A percentile compares a stretch with the other conserved stretches of the same genome.
These are phyloP conservation scores for Rhodotorula sp. DNA, from an alignment of 1,284 basidiomycete species.

Conservation along the genomic window DNA sequence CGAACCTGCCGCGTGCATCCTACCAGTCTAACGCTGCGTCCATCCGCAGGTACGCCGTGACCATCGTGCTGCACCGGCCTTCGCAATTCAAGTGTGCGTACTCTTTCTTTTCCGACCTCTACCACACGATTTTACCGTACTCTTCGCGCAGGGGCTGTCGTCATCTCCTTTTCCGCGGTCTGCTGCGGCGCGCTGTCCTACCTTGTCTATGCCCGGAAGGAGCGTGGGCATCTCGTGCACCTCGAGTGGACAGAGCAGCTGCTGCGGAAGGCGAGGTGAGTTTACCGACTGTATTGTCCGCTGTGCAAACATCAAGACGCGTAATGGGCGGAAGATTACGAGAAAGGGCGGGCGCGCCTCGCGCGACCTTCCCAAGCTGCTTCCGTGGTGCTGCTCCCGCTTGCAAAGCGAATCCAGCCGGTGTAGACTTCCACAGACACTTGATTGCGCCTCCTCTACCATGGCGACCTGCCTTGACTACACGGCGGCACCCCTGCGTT, in stretches of 20 bases:
- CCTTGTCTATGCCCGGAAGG: conserved; percentile 32
- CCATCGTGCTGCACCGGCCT: conserved; percentile 44
- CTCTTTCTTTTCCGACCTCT: background rate
- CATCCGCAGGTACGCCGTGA: conserved; percentile 43
- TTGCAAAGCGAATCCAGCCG: no score
- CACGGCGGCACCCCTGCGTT: no score
- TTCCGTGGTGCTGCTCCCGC: no score
- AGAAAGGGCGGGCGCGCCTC: no score
- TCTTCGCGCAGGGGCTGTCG: conserved; percentile 46
- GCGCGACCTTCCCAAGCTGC: no score
- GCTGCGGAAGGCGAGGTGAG: conserved; percentile 5
- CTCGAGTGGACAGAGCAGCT: conserved; percentile 24
- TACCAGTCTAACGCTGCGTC: conserved; percentile 26
- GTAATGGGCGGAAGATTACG: no score
- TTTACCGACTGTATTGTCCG: no score
- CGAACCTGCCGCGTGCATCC: conserved; percentile 38
- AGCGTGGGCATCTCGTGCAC: conserved; percentile 43
- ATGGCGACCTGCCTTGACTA: no score
- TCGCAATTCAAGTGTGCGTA: conserved; percentile 33
- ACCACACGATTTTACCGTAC: no score
- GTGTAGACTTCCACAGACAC: no score
- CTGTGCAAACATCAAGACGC: background rate
- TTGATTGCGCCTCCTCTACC: no score
- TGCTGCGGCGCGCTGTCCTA: conserved; percentile 43
- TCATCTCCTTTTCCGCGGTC: conserved; percentile 51